Evolutionary conservation across 140 eudicot genomes (phyloP).

Genomic region (Erigeron philadelphicus): DNA sequence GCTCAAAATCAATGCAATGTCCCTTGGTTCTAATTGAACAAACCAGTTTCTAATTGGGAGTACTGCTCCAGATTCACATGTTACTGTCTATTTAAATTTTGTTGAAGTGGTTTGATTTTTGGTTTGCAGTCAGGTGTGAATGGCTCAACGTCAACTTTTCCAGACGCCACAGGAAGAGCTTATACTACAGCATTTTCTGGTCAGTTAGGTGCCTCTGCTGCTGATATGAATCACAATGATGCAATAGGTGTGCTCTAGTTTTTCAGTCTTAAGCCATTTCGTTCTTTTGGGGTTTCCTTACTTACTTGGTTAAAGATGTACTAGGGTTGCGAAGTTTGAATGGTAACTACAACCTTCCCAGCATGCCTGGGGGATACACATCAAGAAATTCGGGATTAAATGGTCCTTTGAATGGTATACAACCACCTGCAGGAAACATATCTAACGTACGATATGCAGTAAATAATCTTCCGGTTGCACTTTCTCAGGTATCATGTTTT

Average conservation of each 20-base stretch:
- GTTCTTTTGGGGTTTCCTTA: conserved; percentile 3
- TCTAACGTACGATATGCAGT: conserved; percentile 70
- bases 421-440: conserved; percentile 65
- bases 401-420: conserved; percentile 64
- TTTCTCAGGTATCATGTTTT: conserved; percentile 57
- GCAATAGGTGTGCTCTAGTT: conserved; percentile 29
- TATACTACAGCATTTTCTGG: conserved; percentile 54
- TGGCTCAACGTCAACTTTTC: conserved; percentile 57
- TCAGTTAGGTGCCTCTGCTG: conserved; percentile 60
- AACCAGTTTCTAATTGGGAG: neutral
- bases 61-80: neutral
- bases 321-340: conserved; percentile 68
- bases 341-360: conserved; percentile 58
- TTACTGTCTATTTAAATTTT: conserved; percentile 1
- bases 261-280: neutral
- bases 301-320: conserved; percentile 34
- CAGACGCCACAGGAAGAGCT: conserved; percentile 60
- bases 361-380: conserved; percentile 62
- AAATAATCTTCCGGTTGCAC: conserved; percentile 63
- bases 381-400: conserved; percentile 62
- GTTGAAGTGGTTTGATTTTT: conserved; percentile 16
- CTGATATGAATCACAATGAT: conserved; percentile 54
- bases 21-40: neutral
- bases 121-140: conserved; percentile 60
- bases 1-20: neutral